Base-by-base conservation (phyloP, 495 filamentous ascomycete genomes). In the Parachaetomium inaequale region DNA sequence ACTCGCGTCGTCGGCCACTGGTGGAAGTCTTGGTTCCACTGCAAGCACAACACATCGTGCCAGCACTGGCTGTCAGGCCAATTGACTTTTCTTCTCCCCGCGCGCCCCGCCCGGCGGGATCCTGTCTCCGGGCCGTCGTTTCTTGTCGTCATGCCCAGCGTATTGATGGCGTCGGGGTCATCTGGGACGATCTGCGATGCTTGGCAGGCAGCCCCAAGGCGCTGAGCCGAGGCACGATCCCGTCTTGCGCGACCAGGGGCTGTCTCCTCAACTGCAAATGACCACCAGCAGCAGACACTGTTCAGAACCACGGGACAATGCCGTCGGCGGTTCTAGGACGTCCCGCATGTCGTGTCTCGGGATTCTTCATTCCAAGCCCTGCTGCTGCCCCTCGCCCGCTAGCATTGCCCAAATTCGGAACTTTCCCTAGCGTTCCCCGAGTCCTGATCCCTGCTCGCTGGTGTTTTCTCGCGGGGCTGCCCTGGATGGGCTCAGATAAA, bases 181-280 rank as follows among this genome's bases (percentile, higher is more conserved):
- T n/a, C 6, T 40, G 12, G 36, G 5, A 32, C 31, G 31, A 3
- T 15, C 10, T 40, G 36, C 36, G 14, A 40, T 3, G 12, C 36
- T 15, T 40, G 52, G 26, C 49, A 19, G 26, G 26, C 17, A 12
- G 31, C 19, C n/a, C 17, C 29, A 21, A 40, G 11, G 32, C 52
- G 26, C 4, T 23, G 52, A 55, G 52, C 52, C 52, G 52, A 55
- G 52, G 52, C 52, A 55, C 32, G 6, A 55, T n/a, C 2, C 32
- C 52, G 6, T 26, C 52, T n/a, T 42, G 11, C 31, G 32, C 31
- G 21, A n/a, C 52, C 21, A 2, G 45, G n/a, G 17, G 29, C 29
- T 36, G 29, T 31, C 4, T 53, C 26, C 29, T 53, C 45, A 11
- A 7, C 45, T 43, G 40, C 40, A 21, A 43, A 17, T n/a, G n/a